Conservation (phyloP, 805 yeast genomes). For the Yamadazyma nakazawae region DNA sequence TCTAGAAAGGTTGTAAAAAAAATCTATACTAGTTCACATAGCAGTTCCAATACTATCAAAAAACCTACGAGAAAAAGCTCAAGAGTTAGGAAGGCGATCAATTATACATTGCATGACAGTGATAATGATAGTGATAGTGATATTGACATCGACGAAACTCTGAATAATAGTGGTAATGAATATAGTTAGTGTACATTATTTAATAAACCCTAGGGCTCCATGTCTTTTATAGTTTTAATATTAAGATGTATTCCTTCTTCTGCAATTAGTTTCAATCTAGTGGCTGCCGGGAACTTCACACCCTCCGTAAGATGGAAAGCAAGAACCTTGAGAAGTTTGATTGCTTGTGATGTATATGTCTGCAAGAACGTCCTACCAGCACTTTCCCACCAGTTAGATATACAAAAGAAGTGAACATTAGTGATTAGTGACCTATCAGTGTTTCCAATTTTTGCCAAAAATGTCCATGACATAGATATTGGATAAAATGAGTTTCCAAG, state of each 20-base stretch:
- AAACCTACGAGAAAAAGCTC: conserved; percentile 43
- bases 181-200: background rate
- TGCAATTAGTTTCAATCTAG: conserved; percentile 69
- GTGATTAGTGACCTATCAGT: conserved; percentile 46
- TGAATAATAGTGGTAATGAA: background rate
- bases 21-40: background rate
- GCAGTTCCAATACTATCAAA: too few species aligned
- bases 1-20: background rate
- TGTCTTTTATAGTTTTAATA: conserved; percentile 43
- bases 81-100: conserved; percentile 30
- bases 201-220: conserved; percentile 26
- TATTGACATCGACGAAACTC: background rate
- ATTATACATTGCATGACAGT: conserved; percentile 21
- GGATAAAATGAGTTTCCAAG: conserved; percentile 44
- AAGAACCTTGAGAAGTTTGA: conserved; percentile 35
- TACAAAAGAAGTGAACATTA: conserved; percentile 67
- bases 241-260: conserved; percentile 69
- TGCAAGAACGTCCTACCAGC: conserved; percentile 53
- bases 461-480: conserved; percentile 53
- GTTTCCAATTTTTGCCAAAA: conserved; percentile 72
- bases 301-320: conserved; percentile 21
- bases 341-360: conserved; percentile 67
- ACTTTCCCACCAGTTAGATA: conserved; percentile 92
- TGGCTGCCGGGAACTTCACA: conserved; percentile 68
- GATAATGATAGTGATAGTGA: background rate